A percentile compares a stretch with the other conserved stretches of the same genome.
phyloP scores from a whole-genome alignment of 345 rosid genomes.

The Rhizophora apiculata region DNA sequence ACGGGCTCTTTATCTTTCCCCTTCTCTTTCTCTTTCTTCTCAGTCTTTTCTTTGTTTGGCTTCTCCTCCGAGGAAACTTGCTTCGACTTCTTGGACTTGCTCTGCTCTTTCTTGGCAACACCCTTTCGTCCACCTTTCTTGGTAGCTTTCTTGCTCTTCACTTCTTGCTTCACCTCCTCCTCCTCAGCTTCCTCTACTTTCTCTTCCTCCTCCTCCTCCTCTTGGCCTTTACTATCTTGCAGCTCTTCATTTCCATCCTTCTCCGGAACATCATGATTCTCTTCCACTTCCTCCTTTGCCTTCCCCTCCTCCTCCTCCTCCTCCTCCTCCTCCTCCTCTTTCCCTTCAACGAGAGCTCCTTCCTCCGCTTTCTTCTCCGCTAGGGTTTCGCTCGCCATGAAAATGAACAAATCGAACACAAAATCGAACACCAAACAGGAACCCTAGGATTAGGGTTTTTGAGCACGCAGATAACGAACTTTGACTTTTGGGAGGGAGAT shows the following conservation, averaged over 20 bases:
- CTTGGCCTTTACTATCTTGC: neutral
- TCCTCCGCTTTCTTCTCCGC: constrained; percentile 47
- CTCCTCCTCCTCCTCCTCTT: constrained; percentile 20
- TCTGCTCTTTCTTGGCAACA: constrained; percentile 26
- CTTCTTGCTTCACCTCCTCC: constrained; percentile 12
- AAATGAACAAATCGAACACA: constrained; percentile 7
- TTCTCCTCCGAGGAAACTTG: neutral
- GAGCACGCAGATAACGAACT: neutral
- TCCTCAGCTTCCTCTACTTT: constrained; percentile 12
- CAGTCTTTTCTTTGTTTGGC: constrained; percentile 5
- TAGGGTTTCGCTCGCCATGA: constrained; percentile 70
- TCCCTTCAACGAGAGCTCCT: constrained; percentile 28
- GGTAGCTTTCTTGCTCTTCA: constrained; percentile 12
- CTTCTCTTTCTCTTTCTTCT: constrained; percentile 17
- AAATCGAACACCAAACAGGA: constrained; percentile 6
- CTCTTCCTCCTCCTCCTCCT: constrained; percentile 8
- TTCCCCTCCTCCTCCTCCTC: constrained; percentile 15
- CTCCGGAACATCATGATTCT: neutral
- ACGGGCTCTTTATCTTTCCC: constrained; percentile 31
- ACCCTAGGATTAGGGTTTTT: constrained; percentile 24
- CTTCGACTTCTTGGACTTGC: neutral
- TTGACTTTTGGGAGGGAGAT: no score
- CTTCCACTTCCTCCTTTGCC: constrained; percentile 4
- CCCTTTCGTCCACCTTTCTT: constrained; percentile 26
- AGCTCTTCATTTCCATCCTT: neutral